These are phyloP conservation scores for Monosporascus sp. DNA, from an alignment of 2,329 filamentous ascomycete genomes.

Conservation along the genomic window DNA sequence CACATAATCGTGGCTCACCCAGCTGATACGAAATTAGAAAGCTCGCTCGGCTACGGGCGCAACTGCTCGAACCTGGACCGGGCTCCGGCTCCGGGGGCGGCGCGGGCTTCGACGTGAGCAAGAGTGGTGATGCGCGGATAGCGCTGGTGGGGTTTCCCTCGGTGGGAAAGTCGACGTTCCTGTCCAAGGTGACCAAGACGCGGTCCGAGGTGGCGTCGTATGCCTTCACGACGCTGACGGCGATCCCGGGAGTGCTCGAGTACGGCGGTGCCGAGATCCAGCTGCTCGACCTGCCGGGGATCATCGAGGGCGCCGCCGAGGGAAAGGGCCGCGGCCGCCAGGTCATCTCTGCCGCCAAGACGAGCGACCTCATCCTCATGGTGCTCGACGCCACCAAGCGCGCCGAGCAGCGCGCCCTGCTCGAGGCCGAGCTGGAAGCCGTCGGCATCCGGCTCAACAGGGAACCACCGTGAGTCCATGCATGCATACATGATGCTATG, in stretches of 20 bases:
- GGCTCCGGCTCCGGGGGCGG: slow-evolving; percentile 75
- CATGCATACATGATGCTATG: too few relatives aligned
- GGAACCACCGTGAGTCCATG: slow-evolving; percentile 68
- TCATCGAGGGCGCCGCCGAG: slow-evolving; percentile 94
- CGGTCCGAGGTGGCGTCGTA: slow-evolving; percentile 95
- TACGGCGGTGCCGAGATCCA: slow-evolving; percentile 98
- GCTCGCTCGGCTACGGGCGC: slow-evolving; percentile 87
- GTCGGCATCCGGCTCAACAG: slow-evolving; percentile 92
- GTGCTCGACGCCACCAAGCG: slow-evolving; percentile 94
- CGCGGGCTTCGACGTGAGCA: slow-evolving; percentile 87
- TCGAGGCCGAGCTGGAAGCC: slow-evolving; percentile 90
- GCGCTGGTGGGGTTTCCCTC: slow-evolving; percentile 98
- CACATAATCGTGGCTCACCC: too few relatives aligned
- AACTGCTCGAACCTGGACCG: slow-evolving; percentile 83
- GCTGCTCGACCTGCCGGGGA: slow-evolving; percentile 93
- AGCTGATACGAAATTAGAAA: too few relatives aligned
- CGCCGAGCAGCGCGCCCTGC: slow-evolving; percentile 81
- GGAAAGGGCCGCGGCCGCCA: slow-evolving; percentile 94
- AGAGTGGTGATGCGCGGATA: slow-evolving; percentile 93
- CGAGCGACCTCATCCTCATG: slow-evolving; percentile 96
- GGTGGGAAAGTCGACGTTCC: slow-evolving; percentile 95
- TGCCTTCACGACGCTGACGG: slow-evolving; percentile 94
- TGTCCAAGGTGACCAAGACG: slow-evolving; percentile 99
- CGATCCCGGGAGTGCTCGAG: slow-evolving; percentile 93
- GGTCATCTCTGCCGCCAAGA: slow-evolving; percentile 97